Conservation (phyloP, 2,329 filamentous ascomycete species). For the Aspergillus bombycis region DNA sequence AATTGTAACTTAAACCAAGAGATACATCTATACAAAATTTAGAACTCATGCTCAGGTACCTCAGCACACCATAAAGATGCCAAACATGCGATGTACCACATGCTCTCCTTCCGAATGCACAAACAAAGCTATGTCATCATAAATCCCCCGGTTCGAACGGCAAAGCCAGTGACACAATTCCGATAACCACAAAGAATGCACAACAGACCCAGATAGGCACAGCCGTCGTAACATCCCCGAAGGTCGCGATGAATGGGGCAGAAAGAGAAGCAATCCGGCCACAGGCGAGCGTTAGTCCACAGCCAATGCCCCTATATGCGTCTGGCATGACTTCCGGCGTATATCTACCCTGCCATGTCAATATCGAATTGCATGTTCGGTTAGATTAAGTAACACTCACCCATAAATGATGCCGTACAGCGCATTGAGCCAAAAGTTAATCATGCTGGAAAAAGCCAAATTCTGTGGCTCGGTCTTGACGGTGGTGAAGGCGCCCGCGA, state of each 20-base stretch:
- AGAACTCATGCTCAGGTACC: not conserved
- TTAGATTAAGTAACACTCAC: not conserved
- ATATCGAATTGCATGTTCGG: not conserved
- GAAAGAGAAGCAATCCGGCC: not conserved
- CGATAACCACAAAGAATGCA: not conserved
- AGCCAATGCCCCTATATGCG: not conserved
- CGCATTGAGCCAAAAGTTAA: not conserved
- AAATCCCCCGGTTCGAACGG: not conserved
- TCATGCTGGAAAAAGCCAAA: not conserved
- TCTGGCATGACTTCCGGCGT: not conserved
- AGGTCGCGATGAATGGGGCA: conserved; percentile 33
- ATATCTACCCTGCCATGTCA: not conserved
- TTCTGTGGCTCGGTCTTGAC: not conserved
- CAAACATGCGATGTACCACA: not conserved
- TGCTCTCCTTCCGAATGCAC: not conserved
- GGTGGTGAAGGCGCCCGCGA: not conserved
- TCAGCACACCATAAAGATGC: not conserved
- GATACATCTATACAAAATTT: not conserved
- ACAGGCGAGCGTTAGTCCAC: not conserved
- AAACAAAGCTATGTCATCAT: not conserved
- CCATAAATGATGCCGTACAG: not conserved
- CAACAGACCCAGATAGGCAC: not conserved
- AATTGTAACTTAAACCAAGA: not conserved
- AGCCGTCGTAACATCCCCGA: not conserved
- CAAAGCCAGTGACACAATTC: not conserved